A percentile compares a stretch with the other conserved stretches of the same genome.
These are phyloP conservation scores for Cladophialophora immunda DNA, from an alignment of 2,329 filamentous ascomycete genomes.

Conservation along the genomic window DNA sequence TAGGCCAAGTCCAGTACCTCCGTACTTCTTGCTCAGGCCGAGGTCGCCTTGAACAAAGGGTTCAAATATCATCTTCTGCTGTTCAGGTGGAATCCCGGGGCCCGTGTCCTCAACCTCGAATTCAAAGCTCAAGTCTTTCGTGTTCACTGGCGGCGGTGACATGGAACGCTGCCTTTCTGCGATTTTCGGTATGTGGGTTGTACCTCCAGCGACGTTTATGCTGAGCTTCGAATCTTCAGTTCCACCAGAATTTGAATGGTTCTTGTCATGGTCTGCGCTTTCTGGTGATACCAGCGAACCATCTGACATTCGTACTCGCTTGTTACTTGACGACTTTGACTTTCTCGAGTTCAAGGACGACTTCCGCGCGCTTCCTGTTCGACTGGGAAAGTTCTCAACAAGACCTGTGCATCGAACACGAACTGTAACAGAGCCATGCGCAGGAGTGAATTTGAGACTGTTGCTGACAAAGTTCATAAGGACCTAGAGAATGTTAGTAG, in stretches of 20 bases:
- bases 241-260: constrained; percentile 26
- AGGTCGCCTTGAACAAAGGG: constrained; percentile 94
- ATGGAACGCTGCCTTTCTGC: constrained; percentile 64
- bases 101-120: constrained; percentile 91
- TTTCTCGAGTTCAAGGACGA: constrained; percentile 48
- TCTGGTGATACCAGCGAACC: constrained; percentile 35
- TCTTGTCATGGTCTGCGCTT: constrained; percentile 29
- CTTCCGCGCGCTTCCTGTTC: constrained; percentile 41
- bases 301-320: constrained; percentile 40
- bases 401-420: constrained; percentile 72
- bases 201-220: constrained; percentile 69
- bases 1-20: constrained; percentile 85
- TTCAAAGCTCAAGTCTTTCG: constrained; percentile 77
- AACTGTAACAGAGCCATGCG: constrained; percentile 77
- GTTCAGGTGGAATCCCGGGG: constrained; percentile 79
- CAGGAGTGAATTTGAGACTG: constrained; percentile 87
- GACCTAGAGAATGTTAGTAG: constrained; percentile 5
- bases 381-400: constrained; percentile 31
- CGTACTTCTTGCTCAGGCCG: constrained; percentile 86
- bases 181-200: constrained; percentile 60
- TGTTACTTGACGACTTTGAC: constrained; percentile 39
- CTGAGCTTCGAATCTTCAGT: constrained; percentile 51
- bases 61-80: constrained; percentile 87
- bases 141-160: constrained; percentile 67
- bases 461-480: constrained; percentile 94